phyloP scores from a whole-genome alignment of 768 basidiomycete genomes.

The Rhodotorula sphaerocarpa region DNA sequence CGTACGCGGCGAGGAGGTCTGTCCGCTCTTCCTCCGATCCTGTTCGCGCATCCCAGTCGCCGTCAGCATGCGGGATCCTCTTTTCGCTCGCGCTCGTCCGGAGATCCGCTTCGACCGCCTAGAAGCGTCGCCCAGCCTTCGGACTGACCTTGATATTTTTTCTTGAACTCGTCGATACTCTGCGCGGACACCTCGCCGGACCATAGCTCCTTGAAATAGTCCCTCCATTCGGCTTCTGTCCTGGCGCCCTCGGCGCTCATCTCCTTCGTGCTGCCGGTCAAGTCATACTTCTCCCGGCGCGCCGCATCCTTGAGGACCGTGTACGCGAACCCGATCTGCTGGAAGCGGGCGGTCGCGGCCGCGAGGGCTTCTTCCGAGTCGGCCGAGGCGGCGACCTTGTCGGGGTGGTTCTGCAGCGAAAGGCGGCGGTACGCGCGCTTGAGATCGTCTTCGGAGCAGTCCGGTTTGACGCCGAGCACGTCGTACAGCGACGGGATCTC shows the following conservation, averaged over 20 bases:
- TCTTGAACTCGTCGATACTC: slow-evolving; percentile 86
- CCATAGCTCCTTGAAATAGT: slow-evolving; percentile 58
- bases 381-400: slow-evolving; percentile 60
- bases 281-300: slow-evolving; percentile 67
- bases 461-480: slow-evolving; percentile 13
- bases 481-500: slow-evolving; percentile 33
- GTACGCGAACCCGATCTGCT: slow-evolving; percentile 82
- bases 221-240: slow-evolving; percentile 79
- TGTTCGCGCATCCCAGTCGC: slow-evolving; percentile 41
- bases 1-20: slow-evolving; percentile 70
- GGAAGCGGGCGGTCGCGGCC: slow-evolving; percentile 68
- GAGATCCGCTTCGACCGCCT: too few relatives aligned
- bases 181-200: slow-evolving; percentile 35
- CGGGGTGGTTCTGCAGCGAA: slow-evolving; percentile 77
- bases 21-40: slow-evolving; percentile 75
- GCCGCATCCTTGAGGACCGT: slow-evolving; percentile 73
- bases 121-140: not conserved
- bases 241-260: slow-evolving; percentile 52
- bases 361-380: slow-evolving; percentile 56
- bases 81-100: too few relatives aligned
- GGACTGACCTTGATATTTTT: slow-evolving; percentile 74
- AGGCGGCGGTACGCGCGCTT: slow-evolving; percentile 63
- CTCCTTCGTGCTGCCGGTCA: slow-evolving; percentile 77
- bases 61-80: too few relatives aligned
- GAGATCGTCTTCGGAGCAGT: slow-evolving; percentile 18